Base-by-base conservation (phyloP, 257 asterid species). In the Gynochthodes officinalis region DNA sequence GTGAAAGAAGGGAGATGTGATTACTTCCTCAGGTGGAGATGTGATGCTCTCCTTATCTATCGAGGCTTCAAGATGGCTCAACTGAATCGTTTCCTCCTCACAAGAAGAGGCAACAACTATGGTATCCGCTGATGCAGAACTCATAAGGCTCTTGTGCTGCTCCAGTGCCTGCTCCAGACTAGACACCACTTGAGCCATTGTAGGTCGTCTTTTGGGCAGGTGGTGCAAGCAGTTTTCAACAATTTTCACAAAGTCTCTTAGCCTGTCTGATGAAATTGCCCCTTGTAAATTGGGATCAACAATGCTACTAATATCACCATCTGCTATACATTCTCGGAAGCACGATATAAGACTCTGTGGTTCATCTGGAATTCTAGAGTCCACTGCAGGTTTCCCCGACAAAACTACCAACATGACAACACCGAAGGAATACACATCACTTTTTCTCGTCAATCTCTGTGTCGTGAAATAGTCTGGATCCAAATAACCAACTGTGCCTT, bases 111-210 rank as follows among this genome's bases (percentile, higher is more conserved):
- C n/a, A n/a, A n/a, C n/a, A n/a, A n/a, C n/a, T n/a, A n/a, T n/a
- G n/a, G n/a, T n/a, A n/a, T n/a, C n/a, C n/a, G n/a, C n/a, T n/a
- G n/a, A n/a, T n/a, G n/a, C n/a, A n/a, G n/a, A n/a, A n/a, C n/a
- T n/a, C n/a, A n/a, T n/a, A n/a, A n/a, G n/a, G n/a, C n/a, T n/a
- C 19, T 5, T 7, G 18, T 70, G 64, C 64, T 19, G 74, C 74
- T 37, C 67, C 44, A 64, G 12, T 64, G 67, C 78, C 21, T 13
- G 48, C 25, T 74, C 73, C 39, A 74, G 67, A 15, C 53, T 32
- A 43, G 61, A 61, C 4, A 74, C 72, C 35, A 74, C 67, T 43
- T 65, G 53, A 54, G 60, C 62, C 73, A 74, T 74, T 4, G 55
- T 40, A 65, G 73, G 78, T 15, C 78, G 78, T 74, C 32, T 23